Conservation (phyloP, 1,139 yeast genomes). For the Yamadazyma friedrichii region DNA sequence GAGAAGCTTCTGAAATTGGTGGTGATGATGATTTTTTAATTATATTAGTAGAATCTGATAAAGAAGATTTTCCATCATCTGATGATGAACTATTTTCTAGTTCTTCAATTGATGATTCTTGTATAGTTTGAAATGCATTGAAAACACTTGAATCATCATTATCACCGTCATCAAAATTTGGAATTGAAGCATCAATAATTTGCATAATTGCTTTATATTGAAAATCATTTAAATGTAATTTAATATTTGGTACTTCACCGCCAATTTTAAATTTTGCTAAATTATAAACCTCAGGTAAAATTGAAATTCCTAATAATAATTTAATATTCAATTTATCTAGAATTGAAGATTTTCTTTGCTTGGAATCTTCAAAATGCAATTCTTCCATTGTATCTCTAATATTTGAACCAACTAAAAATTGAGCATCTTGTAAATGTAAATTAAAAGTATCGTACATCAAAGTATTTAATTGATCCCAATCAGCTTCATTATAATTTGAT, state of each 20-base stretch:
- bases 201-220: conserved; percentile 88
- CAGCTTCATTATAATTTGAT: conserved; percentile 66
- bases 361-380: conserved; percentile 47
- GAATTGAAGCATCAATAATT: conserved; percentile 68
- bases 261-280: conserved; percentile 72
- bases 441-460: conserved; percentile 89
- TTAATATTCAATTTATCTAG: conserved; percentile 76
- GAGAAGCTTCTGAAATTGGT: conserved; percentile 18
- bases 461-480: conserved; percentile 67
- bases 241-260: conserved; percentile 77
- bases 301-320: conserved; percentile 74
- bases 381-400: conserved; percentile 75
- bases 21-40: background rate
- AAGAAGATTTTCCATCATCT: background rate
- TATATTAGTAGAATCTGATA: too few relatives aligned
- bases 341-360: conserved; percentile 47
- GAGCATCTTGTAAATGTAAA: conserved; percentile 79
- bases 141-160: conserved; percentile 33
- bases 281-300: conserved; percentile 74
- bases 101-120: conserved; percentile 21
- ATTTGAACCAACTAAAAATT: conserved; percentile 80
- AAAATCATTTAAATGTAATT: conserved; percentile 76
- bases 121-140: conserved; percentile 30
- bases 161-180: conserved; percentile 46
- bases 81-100: conserved; percentile 4